Evolutionary conservation across 129 eudicot species (phyloP), one percentile per base, ranked within the genome.

Genomic region (Saussurea involucrata): DNA sequence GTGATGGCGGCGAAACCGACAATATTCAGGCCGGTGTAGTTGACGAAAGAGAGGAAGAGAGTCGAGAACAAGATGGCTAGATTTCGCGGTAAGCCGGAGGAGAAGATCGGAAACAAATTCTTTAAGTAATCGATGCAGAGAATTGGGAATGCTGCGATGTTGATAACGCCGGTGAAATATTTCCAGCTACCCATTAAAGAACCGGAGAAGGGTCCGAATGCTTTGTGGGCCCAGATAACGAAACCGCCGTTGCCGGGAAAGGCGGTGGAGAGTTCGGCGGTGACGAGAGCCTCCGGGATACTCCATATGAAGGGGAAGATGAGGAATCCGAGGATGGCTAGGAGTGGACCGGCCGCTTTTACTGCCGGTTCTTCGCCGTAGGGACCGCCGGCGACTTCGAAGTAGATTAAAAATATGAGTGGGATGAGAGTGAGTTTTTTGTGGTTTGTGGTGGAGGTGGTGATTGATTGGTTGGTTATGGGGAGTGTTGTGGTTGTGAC

Each of bases 351-450:
- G 55, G 89, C 92, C 4, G 90, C 87, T 34, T 86, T 27, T 5
- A 89, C 90, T 0, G 90, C 90, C 0, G 93, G 93, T 80, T 89
- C 93, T 63, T 86, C 90, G 29, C 93, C 93, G 68, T 78, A 86
- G 0, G 93, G 93, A 9, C 93, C 93, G 4, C 93, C 93, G 66
- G 93, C 93, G 20, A 89, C 93, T 66, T 89, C 93, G 78, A 89
- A 89, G 84, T 86, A 89, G 76, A 89, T 89, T 8, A 89, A 80
- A 78, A 89, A 89, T 66, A 89, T 86, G 32, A 89, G 86, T 1
- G 94, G 94, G 80, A 89, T 55, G 36, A 89, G 83, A 7, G 90
- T 86, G 32, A 89, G 86, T 65, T 83, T 83, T 33, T 81, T 77
- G 63, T 77, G 24, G 73, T 1, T 33, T 10, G 1, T 10, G 29